Evolutionary conservation across 2,329 filamentous ascomycete species (phyloP).

Genomic region (Rhynchosporium agropyri): DNA sequence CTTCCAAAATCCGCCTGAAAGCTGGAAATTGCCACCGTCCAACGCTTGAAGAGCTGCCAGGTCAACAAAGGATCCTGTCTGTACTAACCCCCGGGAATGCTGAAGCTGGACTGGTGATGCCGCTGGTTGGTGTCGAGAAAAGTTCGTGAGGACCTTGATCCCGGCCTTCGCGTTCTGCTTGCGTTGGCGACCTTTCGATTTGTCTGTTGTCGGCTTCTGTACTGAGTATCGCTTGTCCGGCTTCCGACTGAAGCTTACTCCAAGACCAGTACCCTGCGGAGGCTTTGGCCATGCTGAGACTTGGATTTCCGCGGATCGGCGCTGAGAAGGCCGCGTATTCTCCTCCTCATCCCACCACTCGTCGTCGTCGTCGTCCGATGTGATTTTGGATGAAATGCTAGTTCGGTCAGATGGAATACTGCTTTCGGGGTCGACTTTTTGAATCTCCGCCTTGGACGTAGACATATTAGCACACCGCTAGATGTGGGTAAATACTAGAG

Average conservation of each 20-base stretch:
- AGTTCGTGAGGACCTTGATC: slow-evolving; percentile 71
- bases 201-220: slow-evolving; percentile 47
- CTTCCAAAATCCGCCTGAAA: slow-evolving; percentile 39
- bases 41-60: slow-evolving; percentile 61
- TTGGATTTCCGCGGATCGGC: slow-evolving; percentile 15
- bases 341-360: slow-evolving; percentile 42
- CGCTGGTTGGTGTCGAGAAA: slow-evolving; percentile 53
- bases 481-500: not conserved
- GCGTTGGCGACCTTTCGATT: slow-evolving; percentile 63
- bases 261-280: slow-evolving; percentile 24
- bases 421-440: slow-evolving; percentile 19
- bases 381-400: slow-evolving; percentile 36
- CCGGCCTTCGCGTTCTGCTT: slow-evolving; percentile 62
- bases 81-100: slow-evolving; percentile 27
- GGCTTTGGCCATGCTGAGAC: slow-evolving; percentile 35
- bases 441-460: slow-evolving; percentile 14
- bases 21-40: slow-evolving; percentile 44
- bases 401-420: slow-evolving; percentile 23
- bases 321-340: slow-evolving; percentile 6
- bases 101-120: slow-evolving; percentile 47
- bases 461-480: slow-evolving; percentile 27
- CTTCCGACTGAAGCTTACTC: slow-evolving; percentile 27
- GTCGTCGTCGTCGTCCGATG: slow-evolving; percentile 35
- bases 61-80: slow-evolving; percentile 48
- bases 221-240: slow-evolving; percentile 39